Evolutionary conservation across 371 early-diverging fungal genomes (phyloP), one percentile per base, ranked within the genome.

Genomic region (Dentiscutata heterogama): DNA sequence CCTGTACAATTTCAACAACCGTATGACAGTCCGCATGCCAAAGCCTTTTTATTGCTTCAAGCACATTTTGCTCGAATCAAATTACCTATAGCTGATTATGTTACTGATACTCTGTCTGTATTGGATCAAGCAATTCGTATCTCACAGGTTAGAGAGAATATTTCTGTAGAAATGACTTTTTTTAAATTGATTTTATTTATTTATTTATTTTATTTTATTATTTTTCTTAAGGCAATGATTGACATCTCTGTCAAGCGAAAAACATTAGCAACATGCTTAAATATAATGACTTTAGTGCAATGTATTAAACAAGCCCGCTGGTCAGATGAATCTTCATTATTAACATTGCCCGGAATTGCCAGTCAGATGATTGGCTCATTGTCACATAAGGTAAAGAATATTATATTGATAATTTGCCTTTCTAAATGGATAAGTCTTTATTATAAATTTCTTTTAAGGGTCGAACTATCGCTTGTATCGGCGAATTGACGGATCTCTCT

Each of bases 111-210:
- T 11, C 91, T 94, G n/a, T 94, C 96, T 0, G 96, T 99, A 2
- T 86, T 99, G 46, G 98, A 98, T 84, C 96, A 95, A 78, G 89
- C 95, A 14, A 93, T 97, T 76, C 96, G 99, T 85, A 92, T 98
- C 72, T 88, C 93, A 78, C 94, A 93, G 87, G 88, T 88, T 84
- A 61, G 67, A 25, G 18, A 42, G 39, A 53, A 7, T 39, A 22
- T 31, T 6, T 46, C 11, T 46, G 46, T 7, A 46, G 11, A 46
- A 11, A 7, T 46, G 16, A 29, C 42, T 42, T 42, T 63, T 20
- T 35, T 64, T 50, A 31, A 8, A 2, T 8, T 11, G 7, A 35
- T 51, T 58, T 58, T 51, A 2, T 68, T 31, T 22, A n/a, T 2
- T n/a, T 39, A 20, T 8, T 70, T 27, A 10, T 73, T 18, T 80